Conservation (phyloP, 2,329 filamentous ascomycete species). For the Xylaria sp. region DNA sequence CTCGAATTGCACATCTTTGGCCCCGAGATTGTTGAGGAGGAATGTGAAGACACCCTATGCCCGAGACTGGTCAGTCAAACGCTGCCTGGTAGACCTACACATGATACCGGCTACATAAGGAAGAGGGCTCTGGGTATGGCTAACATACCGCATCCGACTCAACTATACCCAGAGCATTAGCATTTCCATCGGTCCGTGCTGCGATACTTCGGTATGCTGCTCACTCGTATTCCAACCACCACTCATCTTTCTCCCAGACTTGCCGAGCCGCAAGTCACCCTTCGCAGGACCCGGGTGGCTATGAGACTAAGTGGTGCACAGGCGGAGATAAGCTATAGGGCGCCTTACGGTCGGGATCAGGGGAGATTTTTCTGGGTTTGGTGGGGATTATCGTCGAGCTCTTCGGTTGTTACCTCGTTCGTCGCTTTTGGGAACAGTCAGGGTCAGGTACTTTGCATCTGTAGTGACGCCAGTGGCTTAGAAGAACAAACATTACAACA, state of each 20-base stretch:
- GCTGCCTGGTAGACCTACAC: conserved; percentile 32
- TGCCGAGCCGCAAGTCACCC: conserved; percentile 38
- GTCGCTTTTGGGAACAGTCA: background rate
- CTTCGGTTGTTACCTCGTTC: background rate
- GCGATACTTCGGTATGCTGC: conserved; percentile 43
- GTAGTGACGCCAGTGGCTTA: conserved; percentile 33
- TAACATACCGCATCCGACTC: conserved; percentile 88
- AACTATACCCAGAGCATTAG: conserved; percentile 59
- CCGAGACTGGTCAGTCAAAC: conserved; percentile 44
- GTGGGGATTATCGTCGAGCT: background rate
- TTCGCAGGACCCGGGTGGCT: conserved; percentile 4
- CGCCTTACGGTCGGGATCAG: background rate
- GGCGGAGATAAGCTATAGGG: conserved; percentile 7
- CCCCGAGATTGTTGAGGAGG: conserved; percentile 89
- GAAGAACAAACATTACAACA: background rate
- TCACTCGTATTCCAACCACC: conserved; percentile 92
- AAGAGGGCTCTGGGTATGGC: conserved; percentile 4
- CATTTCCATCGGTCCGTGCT: conserved; percentile 23
- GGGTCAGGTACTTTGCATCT: conserved; percentile 8
- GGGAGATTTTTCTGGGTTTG: background rate
- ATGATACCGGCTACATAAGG: background rate
- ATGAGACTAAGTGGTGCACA: conserved; percentile 10
- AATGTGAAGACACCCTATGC: conserved; percentile 96
- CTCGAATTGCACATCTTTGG: conserved; percentile 95
- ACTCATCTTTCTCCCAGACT: conserved; percentile 62